phyloP scores from a whole-genome alignment of 805 yeast species.

The Schwanniomyces polymorphus region DNA sequence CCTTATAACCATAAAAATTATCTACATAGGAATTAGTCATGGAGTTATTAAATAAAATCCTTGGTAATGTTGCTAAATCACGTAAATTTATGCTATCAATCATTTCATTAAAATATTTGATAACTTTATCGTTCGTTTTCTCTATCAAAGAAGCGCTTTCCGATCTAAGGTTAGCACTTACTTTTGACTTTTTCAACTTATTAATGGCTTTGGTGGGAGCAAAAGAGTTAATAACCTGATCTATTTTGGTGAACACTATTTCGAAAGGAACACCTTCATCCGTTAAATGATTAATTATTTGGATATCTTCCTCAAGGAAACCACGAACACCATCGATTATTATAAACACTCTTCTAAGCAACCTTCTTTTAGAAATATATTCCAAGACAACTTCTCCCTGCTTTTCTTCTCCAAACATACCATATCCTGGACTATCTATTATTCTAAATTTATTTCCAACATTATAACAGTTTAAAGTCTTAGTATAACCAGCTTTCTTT shows the following conservation, averaged over 20 bases:
- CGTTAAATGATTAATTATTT: slow-evolving; percentile 50
- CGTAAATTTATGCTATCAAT: slow-evolving; percentile 32
- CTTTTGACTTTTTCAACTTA: slow-evolving; percentile 3
- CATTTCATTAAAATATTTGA: slow-evolving; percentile 31
- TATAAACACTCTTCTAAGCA: slow-evolving; percentile 58
- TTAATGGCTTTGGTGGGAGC: slow-evolving; percentile 19
- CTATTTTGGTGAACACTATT: slow-evolving; percentile 75
- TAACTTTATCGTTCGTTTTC: slow-evolving; percentile 23
- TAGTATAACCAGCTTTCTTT: slow-evolving; percentile 55
- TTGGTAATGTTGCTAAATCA: slow-evolving; percentile 37
- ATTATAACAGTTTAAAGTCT: slow-evolving; percentile 70
- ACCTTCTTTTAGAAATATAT: slow-evolving; percentile 56
- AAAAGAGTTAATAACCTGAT: slow-evolving; percentile 40
- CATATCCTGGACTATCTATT: slow-evolving; percentile 92
- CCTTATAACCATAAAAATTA: slow-evolving; percentile 53
- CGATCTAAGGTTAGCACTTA: slow-evolving; percentile 1
- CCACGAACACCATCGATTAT: slow-evolving; percentile 64
- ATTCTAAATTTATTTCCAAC: slow-evolving; percentile 62
- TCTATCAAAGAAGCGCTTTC: slow-evolving; percentile 10
- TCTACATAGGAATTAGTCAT: slow-evolving; percentile 27
- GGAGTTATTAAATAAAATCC: slow-evolving; percentile 56
- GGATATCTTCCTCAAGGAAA: slow-evolving; percentile 54
- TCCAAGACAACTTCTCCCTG: slow-evolving; percentile 73
- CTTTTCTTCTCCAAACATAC: slow-evolving; percentile 57
- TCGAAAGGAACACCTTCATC: slow-evolving; percentile 67